These are phyloP conservation scores for Vanrija humicola DNA, from an alignment of 1,284 basidiomycete species.

Conservation along the genomic window DNA sequence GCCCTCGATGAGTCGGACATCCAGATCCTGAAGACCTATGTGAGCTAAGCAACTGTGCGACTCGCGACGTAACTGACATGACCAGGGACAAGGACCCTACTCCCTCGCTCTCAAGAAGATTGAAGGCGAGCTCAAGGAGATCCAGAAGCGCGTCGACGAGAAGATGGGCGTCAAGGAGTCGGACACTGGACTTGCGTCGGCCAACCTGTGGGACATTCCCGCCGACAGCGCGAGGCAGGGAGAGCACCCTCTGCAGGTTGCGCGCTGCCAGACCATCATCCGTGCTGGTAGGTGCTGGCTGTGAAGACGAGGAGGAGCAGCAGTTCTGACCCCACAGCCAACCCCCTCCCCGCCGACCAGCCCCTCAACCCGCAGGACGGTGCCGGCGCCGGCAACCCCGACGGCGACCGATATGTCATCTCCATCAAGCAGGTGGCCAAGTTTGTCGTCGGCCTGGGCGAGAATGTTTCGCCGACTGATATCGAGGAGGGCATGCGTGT, in stretches of 20 bases:
- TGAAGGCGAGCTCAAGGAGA: slow-evolving; percentile 90
- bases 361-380: slow-evolving; percentile 47
- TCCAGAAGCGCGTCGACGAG: slow-evolving; percentile 96
- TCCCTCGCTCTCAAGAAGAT: slow-evolving; percentile 82
- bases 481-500: slow-evolving; percentile 99
- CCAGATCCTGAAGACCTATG: slow-evolving; percentile 98
- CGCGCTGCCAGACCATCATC: slow-evolving; percentile 98
- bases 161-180: slow-evolving; percentile 98
- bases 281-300: slow-evolving; percentile 53
- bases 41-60: slow-evolving; percentile 39
- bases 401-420: slow-evolving; percentile 98
- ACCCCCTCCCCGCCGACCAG: slow-evolving; percentile 58
- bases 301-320: neutral
- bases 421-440: slow-evolving; percentile 99
- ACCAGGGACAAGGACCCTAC: slow-evolving; percentile 95
- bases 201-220: slow-evolving; percentile 92
- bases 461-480: slow-evolving; percentile 94
- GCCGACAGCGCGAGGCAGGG: slow-evolving; percentile 77
- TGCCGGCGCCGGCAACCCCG: slow-evolving; percentile 53
- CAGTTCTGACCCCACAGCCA: slow-evolving; percentile 51
- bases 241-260: slow-evolving; percentile 92
- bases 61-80: neutral
- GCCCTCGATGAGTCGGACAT: slow-evolving; percentile 98
- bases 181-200: slow-evolving; percentile 93
- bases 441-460: slow-evolving; percentile 95